Evolutionary conservation across 805 yeast species (phyloP), one percentile per base, ranked within the genome.

Genomic region (Metschnikowia koreensis): DNA sequence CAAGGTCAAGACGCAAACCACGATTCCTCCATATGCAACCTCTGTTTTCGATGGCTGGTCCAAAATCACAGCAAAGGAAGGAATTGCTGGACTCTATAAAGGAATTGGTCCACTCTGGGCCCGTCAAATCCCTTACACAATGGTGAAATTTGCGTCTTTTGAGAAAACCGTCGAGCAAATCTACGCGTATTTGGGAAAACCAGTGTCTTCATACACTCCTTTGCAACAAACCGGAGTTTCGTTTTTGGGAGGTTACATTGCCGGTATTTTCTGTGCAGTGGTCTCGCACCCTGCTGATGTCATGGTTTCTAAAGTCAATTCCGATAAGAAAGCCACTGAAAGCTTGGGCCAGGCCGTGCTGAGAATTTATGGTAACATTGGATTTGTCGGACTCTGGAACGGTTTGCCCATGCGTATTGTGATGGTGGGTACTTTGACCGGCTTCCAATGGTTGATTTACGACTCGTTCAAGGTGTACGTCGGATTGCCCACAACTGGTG

Each of bases 271-370:
- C 75, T 93, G 97, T 77, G 98, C 99, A 7, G 75, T 87, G 47
- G 94, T 92, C 15, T 92, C 97, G 28, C 97, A 94, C 70, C 99
- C 99, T 17, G 98, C 98, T n/a, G 99, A 93, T 71, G 97, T 93
- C 34, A 86, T 94, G 96, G 98, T 93, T 27, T 88, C 96, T 45
- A 89, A 91, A 79, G 83, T 94, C 64, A 92, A 89, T 68, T 79
- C 86, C 54, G 91, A 83, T 62, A 83, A 81, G 63, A 71, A 70
- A 66, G 79, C 84, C 34, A 77, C 77, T 46, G 96, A 91, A 73
- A 65, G 86, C 6, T 77, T 81, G 62, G 84, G 85, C 29, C 73
- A 75, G 33, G 94, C 96, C 10, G 77, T 88, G 40, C 61, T 71
- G 54, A 82, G 94, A 64, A 92, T 93, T 63, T 93, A 92, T 69